Conservation (phyloP, 192 early-diverging fungal species). For the Glomus cerebriforme region DNA sequence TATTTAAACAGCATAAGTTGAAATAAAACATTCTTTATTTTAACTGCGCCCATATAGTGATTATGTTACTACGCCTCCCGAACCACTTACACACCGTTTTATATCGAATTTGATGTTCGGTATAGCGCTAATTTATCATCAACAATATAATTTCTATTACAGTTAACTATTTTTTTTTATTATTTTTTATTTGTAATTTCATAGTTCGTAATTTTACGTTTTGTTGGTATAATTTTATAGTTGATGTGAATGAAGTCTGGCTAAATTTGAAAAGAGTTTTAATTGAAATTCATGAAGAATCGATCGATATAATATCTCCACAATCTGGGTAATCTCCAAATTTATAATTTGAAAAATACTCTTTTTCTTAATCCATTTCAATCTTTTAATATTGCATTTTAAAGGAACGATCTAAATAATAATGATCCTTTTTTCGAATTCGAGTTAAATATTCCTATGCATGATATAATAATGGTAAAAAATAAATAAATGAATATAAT, state of each 20-base stretch:
- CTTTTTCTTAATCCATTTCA: not conserved
- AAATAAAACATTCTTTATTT: not conserved
- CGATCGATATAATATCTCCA: slow-evolving; percentile 35
- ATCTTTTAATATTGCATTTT: not conserved
- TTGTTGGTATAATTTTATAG: slow-evolving; percentile 24
- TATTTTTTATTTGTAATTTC: not conserved
- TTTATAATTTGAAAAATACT: too few species aligned
- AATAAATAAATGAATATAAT: too few species aligned
- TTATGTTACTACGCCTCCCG: slow-evolving; percentile 45
- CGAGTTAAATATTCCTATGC: not conserved
- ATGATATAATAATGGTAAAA: slow-evolving; percentile 19
- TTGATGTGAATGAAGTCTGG: slow-evolving; percentile 50
- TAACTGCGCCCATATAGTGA: slow-evolving; percentile 24
- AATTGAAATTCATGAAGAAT: slow-evolving; percentile 28
- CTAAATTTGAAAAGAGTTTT: slow-evolving; percentile 37
- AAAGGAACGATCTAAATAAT: slow-evolving; percentile 28
- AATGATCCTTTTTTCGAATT: slow-evolving; percentile 31
- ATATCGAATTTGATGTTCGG: slow-evolving; percentile 64
- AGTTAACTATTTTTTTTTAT: slow-evolving; percentile 34
- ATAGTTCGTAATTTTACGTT: not conserved
- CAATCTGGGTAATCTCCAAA: slow-evolving; percentile 46
- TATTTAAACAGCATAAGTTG: not conserved
- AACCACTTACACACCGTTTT: slow-evolving; percentile 57
- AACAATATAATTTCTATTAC: slow-evolving; percentile 58
- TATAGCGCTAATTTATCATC: slow-evolving; percentile 51